These are phyloP conservation scores for Boletus reticuloceps DNA, from an alignment of 768 basidiomycete genomes.

Conservation along the genomic window DNA sequence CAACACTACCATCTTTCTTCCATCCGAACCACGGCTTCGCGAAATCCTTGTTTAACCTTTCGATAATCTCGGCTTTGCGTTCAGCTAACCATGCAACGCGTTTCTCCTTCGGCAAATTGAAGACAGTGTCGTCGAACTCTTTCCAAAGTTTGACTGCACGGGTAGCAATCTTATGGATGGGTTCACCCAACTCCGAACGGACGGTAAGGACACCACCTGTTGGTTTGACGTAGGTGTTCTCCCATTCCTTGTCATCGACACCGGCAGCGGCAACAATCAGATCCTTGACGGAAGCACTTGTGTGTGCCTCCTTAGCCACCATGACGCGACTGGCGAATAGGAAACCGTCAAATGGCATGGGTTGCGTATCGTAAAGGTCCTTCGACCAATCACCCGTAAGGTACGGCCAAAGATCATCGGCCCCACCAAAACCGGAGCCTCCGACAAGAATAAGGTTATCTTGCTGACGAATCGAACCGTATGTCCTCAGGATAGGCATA, in stretches of 20 bases:
- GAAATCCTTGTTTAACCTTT: slow-evolving; percentile 92
- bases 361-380: slow-evolving; percentile 74
- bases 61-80: slow-evolving; percentile 85
- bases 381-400: slow-evolving; percentile 95
- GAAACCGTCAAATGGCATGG: slow-evolving; percentile 99
- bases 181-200: slow-evolving; percentile 95
- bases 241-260: slow-evolving; percentile 87
- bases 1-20: slow-evolving; percentile 88
- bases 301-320: slow-evolving; percentile 99
- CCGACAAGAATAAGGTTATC: slow-evolving; percentile 86
- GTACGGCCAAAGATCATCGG: slow-evolving; percentile 96
- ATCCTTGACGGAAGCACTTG: slow-evolving; percentile 91
- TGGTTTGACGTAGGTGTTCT: slow-evolving; percentile 90
- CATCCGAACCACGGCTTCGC: slow-evolving; percentile 96
- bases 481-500: slow-evolving; percentile 89
- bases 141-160: slow-evolving; percentile 98
- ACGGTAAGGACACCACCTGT: slow-evolving; percentile 97
- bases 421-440: slow-evolving; percentile 94
- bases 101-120: slow-evolving; percentile 96
- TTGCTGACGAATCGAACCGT: slow-evolving; percentile 85
- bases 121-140: slow-evolving; percentile 96
- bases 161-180: slow-evolving; percentile 98
- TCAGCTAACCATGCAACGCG: slow-evolving; percentile 83
- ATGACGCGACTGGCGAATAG: slow-evolving; percentile 96
- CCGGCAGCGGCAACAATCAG: slow-evolving; percentile 94